Evolutionary conservation across 371 early-diverging fungal species (phyloP).

Genomic region (Apophysomyces trapeziformis): DNA sequence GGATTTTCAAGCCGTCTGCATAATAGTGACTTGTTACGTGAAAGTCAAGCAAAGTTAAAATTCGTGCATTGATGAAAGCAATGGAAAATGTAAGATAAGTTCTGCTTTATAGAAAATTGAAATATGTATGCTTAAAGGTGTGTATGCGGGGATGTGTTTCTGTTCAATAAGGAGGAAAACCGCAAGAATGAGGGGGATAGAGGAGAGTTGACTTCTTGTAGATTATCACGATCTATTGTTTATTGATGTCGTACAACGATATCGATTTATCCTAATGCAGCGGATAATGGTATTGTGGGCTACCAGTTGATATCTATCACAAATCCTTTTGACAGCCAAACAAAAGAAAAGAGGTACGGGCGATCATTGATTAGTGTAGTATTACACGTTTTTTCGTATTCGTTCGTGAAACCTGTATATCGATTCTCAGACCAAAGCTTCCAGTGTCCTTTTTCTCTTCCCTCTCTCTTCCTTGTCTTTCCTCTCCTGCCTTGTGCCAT

Average conservation of each 20-base stretch:
- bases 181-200: constrained; percentile 5
- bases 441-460: neutral
- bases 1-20: too few species aligned
- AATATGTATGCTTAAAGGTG: neutral
- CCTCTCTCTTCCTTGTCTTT: neutral
- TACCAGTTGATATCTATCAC: neutral
- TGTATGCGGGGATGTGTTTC: constrained; percentile 2
- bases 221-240: constrained; percentile 1
- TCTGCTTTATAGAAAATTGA: too few species aligned
- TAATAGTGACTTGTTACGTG: too few species aligned
- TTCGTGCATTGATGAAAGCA: too few species aligned
- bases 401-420: constrained; percentile 7
- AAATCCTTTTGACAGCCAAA: neutral
- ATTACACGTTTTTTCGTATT: constrained; percentile 9
- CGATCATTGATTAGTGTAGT: neutral
- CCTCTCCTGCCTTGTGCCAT: neutral
- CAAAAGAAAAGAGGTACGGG: neutral
- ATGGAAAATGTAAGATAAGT: too few species aligned
- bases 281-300: neutral
- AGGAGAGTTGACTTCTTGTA: neutral
- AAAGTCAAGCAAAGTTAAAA: too few species aligned
- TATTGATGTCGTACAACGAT: too few species aligned
- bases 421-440: constrained; percentile 9
- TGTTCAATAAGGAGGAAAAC: neutral
- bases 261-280: neutral